Evolutionary conservation across 1,139 yeast species (phyloP).

Genomic region (Debaryomycetaceae sp.): DNA sequence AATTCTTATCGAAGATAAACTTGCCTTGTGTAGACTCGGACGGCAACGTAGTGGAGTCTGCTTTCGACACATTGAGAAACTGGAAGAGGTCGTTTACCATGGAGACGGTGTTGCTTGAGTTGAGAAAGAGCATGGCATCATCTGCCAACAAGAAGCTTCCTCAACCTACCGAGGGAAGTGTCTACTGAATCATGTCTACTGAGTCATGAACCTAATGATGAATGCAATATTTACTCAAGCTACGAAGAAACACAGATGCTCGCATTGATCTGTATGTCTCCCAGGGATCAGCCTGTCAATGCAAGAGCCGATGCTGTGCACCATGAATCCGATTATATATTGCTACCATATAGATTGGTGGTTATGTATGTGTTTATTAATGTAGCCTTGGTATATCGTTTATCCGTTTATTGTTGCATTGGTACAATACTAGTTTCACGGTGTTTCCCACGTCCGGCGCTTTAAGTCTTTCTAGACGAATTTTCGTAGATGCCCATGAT

Average conservation of each 20-base stretch:
- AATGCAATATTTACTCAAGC: too few relatives aligned
- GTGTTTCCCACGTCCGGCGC: too few relatives aligned
- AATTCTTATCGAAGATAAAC: slow-evolving; percentile 78
- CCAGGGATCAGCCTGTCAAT: too few relatives aligned
- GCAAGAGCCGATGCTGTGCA: too few relatives aligned
- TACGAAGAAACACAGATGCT: too few relatives aligned
- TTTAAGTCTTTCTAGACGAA: too few relatives aligned
- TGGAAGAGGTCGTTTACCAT: slow-evolving; percentile 91
- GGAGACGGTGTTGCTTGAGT: slow-evolving; percentile 85
- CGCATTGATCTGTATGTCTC: too few relatives aligned
- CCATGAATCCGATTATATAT: background rate
- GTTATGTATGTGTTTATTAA: too few relatives aligned
- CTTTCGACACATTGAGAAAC: slow-evolving; percentile 67
- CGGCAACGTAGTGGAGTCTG: slow-evolving; percentile 62
- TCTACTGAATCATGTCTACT: slow-evolving; percentile 45
- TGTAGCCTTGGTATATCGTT: too few relatives aligned
- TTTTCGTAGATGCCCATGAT: too few relatives aligned
- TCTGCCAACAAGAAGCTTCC: slow-evolving; percentile 77
- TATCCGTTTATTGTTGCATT: too few relatives aligned
- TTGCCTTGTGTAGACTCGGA: slow-evolving; percentile 79
- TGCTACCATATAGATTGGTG: background rate
- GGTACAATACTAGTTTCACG: too few relatives aligned
- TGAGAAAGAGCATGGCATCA: slow-evolving; percentile 81
- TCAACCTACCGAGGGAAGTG: slow-evolving; percentile 89
- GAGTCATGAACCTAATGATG: background rate